Percentiles rank a stretch among this genome's conserved stretches.
Evolutionary conservation across 148 eudicot species (phyloP).

Genomic region (Simmondsia chinensis): DNA sequence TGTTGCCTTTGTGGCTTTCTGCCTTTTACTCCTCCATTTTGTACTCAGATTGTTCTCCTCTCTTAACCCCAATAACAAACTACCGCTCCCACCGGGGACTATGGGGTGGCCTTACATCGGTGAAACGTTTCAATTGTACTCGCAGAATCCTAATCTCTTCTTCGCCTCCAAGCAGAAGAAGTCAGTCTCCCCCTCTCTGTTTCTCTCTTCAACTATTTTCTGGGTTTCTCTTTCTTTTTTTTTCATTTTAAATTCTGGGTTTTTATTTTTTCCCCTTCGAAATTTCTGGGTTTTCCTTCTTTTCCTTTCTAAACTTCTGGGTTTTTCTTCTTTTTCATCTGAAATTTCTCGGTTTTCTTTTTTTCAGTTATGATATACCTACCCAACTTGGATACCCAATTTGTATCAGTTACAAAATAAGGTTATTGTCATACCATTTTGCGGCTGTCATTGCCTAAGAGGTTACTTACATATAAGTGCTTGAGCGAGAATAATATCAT

Average conservation of each 20-base stretch:
- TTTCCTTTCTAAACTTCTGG: background rate
- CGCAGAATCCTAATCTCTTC: conserved; percentile 84
- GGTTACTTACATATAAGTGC: too few relatives aligned
- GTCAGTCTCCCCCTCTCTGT: conserved; percentile 26
- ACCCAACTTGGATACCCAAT: too few relatives aligned
- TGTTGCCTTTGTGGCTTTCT: background rate
- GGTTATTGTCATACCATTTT: too few relatives aligned
- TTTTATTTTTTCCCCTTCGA: background rate
- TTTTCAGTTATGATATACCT: too few relatives aligned
- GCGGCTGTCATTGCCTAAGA: too few relatives aligned
- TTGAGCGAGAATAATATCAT: too few relatives aligned
- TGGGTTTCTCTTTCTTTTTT: too few relatives aligned
- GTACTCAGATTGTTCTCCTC: too few relatives aligned
- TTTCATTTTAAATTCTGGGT: background rate
- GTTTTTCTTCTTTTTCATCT: background rate
- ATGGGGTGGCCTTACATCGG: conserved; percentile 91
- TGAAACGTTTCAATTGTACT: conserved; percentile 86
- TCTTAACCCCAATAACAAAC: conserved; percentile 16
- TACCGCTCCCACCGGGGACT: conserved; percentile 80
- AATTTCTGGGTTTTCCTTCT: background rate
- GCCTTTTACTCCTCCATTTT: conserved; percentile 11
- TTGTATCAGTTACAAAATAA: too few relatives aligned
- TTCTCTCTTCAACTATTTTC: too few relatives aligned
- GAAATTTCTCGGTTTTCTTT: background rate
- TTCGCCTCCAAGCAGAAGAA: conserved; percentile 70